Evolutionary conservation across 1,284 basidiomycete genomes (phyloP).

Genomic region (Coniferiporia sulphurascens): DNA sequence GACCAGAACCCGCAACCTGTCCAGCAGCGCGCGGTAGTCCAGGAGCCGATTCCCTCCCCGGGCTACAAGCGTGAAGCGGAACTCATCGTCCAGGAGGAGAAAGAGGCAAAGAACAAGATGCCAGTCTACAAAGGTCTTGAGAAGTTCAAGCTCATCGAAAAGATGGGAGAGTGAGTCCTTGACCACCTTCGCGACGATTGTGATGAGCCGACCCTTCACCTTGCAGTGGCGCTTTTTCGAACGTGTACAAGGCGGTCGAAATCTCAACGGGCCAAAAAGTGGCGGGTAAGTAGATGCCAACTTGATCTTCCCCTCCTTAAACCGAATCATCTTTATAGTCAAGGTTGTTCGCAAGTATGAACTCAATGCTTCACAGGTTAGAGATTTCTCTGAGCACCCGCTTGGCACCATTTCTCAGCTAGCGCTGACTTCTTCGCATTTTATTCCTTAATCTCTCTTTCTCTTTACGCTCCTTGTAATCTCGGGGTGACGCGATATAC

Average conservation of each 20-base stretch:
- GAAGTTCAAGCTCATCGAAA: conserved; percentile 75
- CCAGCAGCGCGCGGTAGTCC: conserved; percentile 8
- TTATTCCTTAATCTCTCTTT: conserved; percentile 25
- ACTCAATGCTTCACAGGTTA: conserved; percentile 92
- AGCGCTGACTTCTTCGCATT: conserved; percentile 20
- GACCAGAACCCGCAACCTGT: conserved; percentile 24
- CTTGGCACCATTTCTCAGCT: conserved; percentile 22
- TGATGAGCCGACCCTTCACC: conserved; percentile 19
- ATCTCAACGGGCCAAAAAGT: conserved; percentile 75
- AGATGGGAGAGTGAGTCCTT: conserved; percentile 90
- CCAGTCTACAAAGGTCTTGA: conserved; percentile 84
- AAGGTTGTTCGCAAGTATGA: conserved; percentile 98
- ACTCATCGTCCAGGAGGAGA: conserved; percentile 75
- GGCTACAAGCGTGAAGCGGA: conserved; percentile 58
- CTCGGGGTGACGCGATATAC: conserved; percentile 22
- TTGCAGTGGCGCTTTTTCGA: conserved; percentile 90
- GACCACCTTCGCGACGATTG: conserved; percentile 17
- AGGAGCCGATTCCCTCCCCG: conserved; percentile 29
- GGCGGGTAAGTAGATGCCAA: conserved; percentile 55
- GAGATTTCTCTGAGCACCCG: conserved; percentile 31
- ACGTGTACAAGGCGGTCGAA: conserved; percentile 94
- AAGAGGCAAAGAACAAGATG: conserved; percentile 71
- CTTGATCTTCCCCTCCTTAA: conserved; percentile 12
- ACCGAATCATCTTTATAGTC: conserved; percentile 44
- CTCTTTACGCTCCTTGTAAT: conserved; percentile 23